Base-by-base conservation (phyloP, 179 eudicot species). In the Spergularia azorica region DNA sequence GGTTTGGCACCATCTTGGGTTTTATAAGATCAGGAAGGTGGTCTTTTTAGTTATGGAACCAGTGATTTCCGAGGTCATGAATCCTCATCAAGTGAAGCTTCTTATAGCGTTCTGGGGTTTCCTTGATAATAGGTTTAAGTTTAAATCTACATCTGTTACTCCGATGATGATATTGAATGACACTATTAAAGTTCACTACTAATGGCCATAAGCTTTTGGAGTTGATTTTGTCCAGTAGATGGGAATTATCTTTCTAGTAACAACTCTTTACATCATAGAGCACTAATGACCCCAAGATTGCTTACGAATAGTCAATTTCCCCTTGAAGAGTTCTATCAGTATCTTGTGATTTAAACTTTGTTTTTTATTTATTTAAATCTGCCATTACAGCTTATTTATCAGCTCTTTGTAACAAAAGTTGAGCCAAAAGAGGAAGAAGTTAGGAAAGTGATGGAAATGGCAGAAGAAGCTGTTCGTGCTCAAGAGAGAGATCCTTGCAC, bases 401-500 rank as follows among this genome's bases (percentile, higher is more conserved):
- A 93, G 84, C 89, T 93, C 70, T 93, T 93, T 84, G 80, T 84
- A 57, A 91, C 96, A 26, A 81, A 82, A 59, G 90, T 89, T 75
- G 87, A 85, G 82, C 98, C 98, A 55, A 85, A 84, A 80, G 92
- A 90, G 72, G 97, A 91, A 80, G 98, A 91, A 73, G 88, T 89
- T 51, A 93, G 87, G 80, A 88, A 90, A 74, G 95, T 93, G 76
- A 91, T 93, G 95, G 92, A 93, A 88, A 93, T 93, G 97, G 88
- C 95, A 73, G 90, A 89, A 86, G 98, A 93, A 84, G 84, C 93
- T 39, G 84, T 93, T 60, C 96, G 89, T 78, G 97, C 98, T 83
- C 98, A 90, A 77, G 97, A 93, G 77, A 91, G 98, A 88, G 98
- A 93, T 86, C 98, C 98, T 76, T 83, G 83, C 79, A 91, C 96